Evolutionary conservation across 805 yeast species (phyloP), one percentile per base, ranked within the genome.

Genomic region (Metschnikowia proteae): DNA sequence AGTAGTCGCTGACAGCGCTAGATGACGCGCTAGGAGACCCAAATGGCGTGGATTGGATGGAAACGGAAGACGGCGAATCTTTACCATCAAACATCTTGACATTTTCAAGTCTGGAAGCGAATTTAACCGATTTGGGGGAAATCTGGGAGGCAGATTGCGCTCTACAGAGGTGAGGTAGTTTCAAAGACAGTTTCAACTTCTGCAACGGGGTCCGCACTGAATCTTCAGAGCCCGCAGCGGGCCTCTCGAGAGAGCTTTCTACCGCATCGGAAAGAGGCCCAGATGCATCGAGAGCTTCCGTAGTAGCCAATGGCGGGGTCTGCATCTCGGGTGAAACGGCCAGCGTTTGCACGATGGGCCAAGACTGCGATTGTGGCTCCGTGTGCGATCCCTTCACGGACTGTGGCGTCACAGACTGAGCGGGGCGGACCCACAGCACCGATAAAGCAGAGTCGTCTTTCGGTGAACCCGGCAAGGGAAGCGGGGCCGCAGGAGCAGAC

Each of bases 1-100:
- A 67, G 52, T 65, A 66, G 53, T 63, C 66, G 29, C 38, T 50
- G 8, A 25, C 42, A 23, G 50, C 52, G 32, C 43, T 48, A 11
- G 43, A 51, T n/a, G 43, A 46, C 37, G n/a, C 9, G 27, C 36
- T 47, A 3, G 75, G 75, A 2, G 72, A 65, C 27, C 64, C 64
- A 28, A 67, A 59, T 0, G 84, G 84, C 1, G 86, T 75, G 54
- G 73, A 75, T 38, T 79, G 81, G 44, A 73, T 52, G 0, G 86
- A 81, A n/a, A 84, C 85, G 1, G 85, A 76, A 8, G 75, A 71
- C 29, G 90, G 89, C 53, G 78, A 79, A 43, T 79, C 83, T 27
- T 66, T 63, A 38, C 82, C 82, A 56, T 81, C 80, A 60, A 85
- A 84, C 58, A 79, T 78, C 62, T 84, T 84, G 48, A 85, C 76